Base-by-base conservation (phyloP, 2,329 filamentous ascomycete genomes). In the Aspergillus piperis region DNA sequence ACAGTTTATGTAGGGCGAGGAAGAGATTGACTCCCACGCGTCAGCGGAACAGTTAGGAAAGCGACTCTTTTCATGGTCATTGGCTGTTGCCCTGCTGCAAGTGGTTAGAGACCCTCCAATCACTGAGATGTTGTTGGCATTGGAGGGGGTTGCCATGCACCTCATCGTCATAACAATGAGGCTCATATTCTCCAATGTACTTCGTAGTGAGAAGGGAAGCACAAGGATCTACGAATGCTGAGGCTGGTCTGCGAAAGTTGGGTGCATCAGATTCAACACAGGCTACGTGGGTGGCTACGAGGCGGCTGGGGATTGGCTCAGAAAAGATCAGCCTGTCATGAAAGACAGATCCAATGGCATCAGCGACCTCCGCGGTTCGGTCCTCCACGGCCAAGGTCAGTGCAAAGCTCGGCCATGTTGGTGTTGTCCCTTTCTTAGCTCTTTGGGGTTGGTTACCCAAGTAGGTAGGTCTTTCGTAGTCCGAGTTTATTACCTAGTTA, bases 51-150 rank as follows among this genome's bases (percentile, higher is more conserved):
- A 4, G 23, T 10, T 49, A 23, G 44, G 44, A 49, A 36, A 17
- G n/a, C 47, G 25, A 49, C 21, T 4, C 8, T 23, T 1, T 23
- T 4, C 7, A n/a, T 21, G 30, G 8, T 51, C 13, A 57, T 57
- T 57, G 55, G 55, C 38, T 39, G 47, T 8, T 13, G 25, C 15
- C 17, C 19, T 23, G 41, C 41, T 51, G 49, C n/a, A 11, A 51
- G 47, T 48, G 56, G 56, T 52, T 25, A 17, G 54, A 36, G 56
- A 56, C 59, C 55, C 47, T 32, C 47, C 47, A 50, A 54, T 59
- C 57, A 59, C 42, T 21, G 8, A 39, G 51, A 39, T 23, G 23
- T 52, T 19, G 42, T 13, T 17, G 48, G 27, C 25, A 47, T 17
- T 36, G 32, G 25, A 6, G 27, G 8, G 27, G 17, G 30, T 21